These are phyloP conservation scores for Termitomyces sp. DNA, from an alignment of 768 basidiomycete genomes.

Conservation along the genomic window DNA sequence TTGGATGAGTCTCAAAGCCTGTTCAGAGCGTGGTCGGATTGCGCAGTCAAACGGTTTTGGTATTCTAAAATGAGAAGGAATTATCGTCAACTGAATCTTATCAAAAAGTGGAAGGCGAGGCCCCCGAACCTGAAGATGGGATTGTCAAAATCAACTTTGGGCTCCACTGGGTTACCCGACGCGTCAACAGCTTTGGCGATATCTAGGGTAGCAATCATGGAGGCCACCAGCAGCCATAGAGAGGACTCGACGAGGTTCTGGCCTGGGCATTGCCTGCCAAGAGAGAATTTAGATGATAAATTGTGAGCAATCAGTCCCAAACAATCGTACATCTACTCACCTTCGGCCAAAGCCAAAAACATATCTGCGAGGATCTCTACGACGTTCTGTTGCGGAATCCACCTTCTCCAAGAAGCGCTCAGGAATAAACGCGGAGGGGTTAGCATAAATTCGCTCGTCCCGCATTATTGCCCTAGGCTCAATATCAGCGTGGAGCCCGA, in stretches of 20 bases:
- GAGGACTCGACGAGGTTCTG: slow-evolving; percentile 61
- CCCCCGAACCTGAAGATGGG: slow-evolving; percentile 56
- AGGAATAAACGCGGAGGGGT: slow-evolving; percentile 51
- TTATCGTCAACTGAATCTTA: neutral
- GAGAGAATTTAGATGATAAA: neutral
- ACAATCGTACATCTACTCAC: slow-evolving; percentile 21
- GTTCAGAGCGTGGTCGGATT: slow-evolving; percentile 50
- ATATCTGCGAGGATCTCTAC: slow-evolving; percentile 31
- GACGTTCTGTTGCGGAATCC: slow-evolving; percentile 27
- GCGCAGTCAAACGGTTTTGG: slow-evolving; percentile 49
- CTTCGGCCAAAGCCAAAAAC: slow-evolving; percentile 44
- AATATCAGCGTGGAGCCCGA: neutral
- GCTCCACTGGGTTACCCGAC: slow-evolving; percentile 44
- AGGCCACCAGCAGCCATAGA: slow-evolving; percentile 55
- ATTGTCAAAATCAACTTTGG: slow-evolving; percentile 55
- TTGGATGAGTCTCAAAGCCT: slow-evolving; percentile 38
- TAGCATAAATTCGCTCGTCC: slow-evolving; percentile 48
- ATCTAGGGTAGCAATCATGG: slow-evolving; percentile 57
- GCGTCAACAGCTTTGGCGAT: slow-evolving; percentile 52
- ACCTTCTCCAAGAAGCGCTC: slow-evolving; percentile 46
- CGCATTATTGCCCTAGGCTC: slow-evolving; percentile 45
- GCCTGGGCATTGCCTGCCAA: slow-evolving; percentile 60
- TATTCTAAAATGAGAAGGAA: slow-evolving; percentile 29
- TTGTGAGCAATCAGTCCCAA: neutral
- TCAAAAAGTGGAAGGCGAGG: slow-evolving; percentile 2